Percentiles rank a stretch among this genome's conserved stretches.
phyloP scores from a whole-genome alignment of 164 flowering plant genomes.

The Paratinospora sagittata region DNA sequence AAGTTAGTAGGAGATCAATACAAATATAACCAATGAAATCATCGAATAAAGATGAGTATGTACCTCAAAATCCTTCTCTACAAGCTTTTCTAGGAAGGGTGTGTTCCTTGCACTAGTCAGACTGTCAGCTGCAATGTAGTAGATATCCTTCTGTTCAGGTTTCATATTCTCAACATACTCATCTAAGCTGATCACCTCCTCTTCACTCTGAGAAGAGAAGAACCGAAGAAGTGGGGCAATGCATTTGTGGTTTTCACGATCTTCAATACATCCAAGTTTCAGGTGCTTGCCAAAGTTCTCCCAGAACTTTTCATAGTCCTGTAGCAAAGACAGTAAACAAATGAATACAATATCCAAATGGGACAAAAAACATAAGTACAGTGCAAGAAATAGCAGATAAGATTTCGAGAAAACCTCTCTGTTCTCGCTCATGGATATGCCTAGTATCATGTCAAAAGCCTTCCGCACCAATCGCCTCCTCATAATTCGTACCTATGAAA shows the following conservation, averaged over 20 bases:
- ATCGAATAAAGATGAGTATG: not conserved
- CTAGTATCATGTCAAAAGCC: conserved; percentile 94
- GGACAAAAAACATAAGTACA: not conserved
- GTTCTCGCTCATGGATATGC: conserved; percentile 84
- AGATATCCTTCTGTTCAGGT: conserved; percentile 89
- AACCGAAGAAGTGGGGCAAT: conserved; percentile 87
- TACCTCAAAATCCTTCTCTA: conserved; percentile 79
- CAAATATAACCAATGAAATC: not conserved
- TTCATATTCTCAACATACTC: conserved; percentile 96
- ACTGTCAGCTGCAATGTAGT: conserved; percentile 84
- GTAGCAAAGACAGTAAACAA: conserved; percentile 9
- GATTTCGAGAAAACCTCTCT: conserved; percentile 43
- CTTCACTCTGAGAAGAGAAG: conserved; percentile 85
- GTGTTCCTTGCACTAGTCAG: conserved; percentile 77
- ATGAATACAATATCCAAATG: not conserved
- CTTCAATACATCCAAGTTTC: conserved; percentile 92
- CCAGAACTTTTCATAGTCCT: conserved; percentile 97
- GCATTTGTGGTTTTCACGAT: conserved; percentile 88
- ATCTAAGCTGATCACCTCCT: conserved; percentile 82
- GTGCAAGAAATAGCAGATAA: no score
- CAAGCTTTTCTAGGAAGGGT: conserved; percentile 80
- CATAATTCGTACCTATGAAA: conserved; percentile 81
- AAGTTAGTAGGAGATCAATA: conserved; percentile 1
- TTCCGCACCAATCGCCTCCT: conserved; percentile 85
- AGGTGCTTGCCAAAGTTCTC: conserved; percentile 82